These are phyloP conservation scores for Macrolepiota dolichaula DNA, from an alignment of 768 basidiomycete genomes.

Conservation along the genomic window DNA sequence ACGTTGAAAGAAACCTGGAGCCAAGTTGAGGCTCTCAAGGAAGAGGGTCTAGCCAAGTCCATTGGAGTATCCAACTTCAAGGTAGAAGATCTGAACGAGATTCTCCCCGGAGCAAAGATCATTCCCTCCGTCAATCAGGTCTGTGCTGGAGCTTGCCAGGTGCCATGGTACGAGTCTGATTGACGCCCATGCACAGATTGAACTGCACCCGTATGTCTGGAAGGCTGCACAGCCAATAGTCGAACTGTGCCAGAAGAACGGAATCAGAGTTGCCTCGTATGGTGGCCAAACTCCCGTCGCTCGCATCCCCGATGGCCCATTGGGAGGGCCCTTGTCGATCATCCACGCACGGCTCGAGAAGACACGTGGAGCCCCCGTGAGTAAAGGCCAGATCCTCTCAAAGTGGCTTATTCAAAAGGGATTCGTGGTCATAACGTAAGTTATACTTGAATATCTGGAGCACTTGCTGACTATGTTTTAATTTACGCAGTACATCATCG, in stretches of 20 bases:
- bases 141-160: no score
- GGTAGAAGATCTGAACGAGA: slow-evolving; percentile 47
- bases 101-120: slow-evolving; percentile 49
- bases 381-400: no score
- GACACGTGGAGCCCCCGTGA: no score
- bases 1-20: slow-evolving; percentile 46
- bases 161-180: neutral
- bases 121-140: slow-evolving; percentile 73
- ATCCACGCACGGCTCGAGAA: no score
- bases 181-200: slow-evolving; percentile 45
- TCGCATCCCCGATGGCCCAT: no score
- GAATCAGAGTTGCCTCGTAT: no score
- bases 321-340: no score
- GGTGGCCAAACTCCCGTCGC: no score
- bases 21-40: no score
- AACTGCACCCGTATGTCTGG: slow-evolving; percentile 71
- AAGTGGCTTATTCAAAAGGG: no score
- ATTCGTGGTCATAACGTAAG: no score
- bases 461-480: neutral
- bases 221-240: slow-evolving; percentile 54
- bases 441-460: neutral
- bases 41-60: slow-evolving; percentile 43
- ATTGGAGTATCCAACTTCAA: slow-evolving; percentile 74
- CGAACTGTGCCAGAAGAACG: slow-evolving; percentile 28
- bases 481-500: slow-evolving; percentile 38